phyloP scores from a whole-genome alignment of 2,329 filamentous ascomycete genomes.

The Fusarium subglutinans region DNA sequence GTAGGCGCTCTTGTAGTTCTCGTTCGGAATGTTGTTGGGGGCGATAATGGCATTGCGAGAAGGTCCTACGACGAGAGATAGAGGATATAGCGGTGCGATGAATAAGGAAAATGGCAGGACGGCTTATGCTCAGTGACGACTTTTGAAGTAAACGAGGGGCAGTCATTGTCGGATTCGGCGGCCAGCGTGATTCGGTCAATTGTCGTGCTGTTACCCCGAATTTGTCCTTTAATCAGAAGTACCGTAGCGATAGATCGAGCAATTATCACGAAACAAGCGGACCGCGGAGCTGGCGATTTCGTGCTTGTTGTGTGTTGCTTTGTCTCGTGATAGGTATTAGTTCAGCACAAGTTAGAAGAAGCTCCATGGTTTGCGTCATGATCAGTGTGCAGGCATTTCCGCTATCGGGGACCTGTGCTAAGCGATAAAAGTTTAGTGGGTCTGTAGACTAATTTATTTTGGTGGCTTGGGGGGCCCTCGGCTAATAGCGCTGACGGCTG shows the following conservation, averaged over 20 bases:
- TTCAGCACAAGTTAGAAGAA: background rate
- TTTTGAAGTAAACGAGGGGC: slow-evolving; percentile 33
- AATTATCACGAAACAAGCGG: background rate
- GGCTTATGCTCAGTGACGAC: background rate
- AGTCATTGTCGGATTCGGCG: slow-evolving; percentile 24
- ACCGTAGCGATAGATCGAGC: background rate
- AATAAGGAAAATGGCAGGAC: slow-evolving; percentile 4
- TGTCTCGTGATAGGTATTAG: slow-evolving; percentile 20
- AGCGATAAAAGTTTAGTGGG: background rate
- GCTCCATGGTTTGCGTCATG: slow-evolving; percentile 33
- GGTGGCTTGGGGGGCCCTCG: background rate
- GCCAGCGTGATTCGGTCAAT: background rate
- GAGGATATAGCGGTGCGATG: slow-evolving; percentile 4
- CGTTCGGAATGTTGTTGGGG: slow-evolving; percentile 34
- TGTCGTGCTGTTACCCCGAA: background rate
- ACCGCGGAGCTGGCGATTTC: background rate
- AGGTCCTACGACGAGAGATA: slow-evolving; percentile 21
- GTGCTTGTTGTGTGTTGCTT: background rate
- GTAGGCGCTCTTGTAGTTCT: slow-evolving; percentile 35
- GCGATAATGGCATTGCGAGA: slow-evolving; percentile 37
- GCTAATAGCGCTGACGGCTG: background rate
- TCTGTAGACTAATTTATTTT: background rate
- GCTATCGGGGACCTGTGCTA: background rate
- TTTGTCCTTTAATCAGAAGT: background rate
- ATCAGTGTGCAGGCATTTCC: background rate